Base-by-base conservation (phyloP, 805 yeast genomes). In the Kodamaea jinghongensis region DNA sequence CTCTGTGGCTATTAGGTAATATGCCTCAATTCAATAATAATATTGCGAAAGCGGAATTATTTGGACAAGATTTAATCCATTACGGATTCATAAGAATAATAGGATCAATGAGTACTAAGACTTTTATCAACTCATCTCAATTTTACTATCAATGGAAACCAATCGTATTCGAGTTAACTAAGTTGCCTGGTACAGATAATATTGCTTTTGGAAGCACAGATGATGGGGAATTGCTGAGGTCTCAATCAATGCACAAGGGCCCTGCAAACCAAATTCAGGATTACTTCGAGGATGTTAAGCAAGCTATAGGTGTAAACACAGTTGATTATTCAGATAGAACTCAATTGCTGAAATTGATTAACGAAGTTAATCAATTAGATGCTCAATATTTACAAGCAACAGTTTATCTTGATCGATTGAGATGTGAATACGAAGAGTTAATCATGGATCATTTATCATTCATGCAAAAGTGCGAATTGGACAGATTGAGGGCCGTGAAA, bases 61-160 rank as follows among this genome's bases (percentile, higher is more conserved):
- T 83, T 55, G 96, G 96, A 13, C 93, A 85, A 55, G 85, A 78
- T 53, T 67, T 86, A 42, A 61, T 86, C 16, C 61, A 71, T 31
- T 58, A 71, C 36, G 90, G 87, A 0, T 82, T 75, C 46, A 56
- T 86, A 26, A 71, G 80, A 46, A 69, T 80, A 23, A 79, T 85
- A 33, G 91, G 91, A 5, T 72, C 79, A 36, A 77, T 80, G 52
- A 42, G 52, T 25, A 57, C 55, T 25, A 66, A 65, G 34, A 67
- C 61, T 37, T 87, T 87, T 60, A 87, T 83, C 39, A 86, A 85
- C 58, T 79, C 88, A 14, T 77, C 88, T 2, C 82, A 79, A 40
- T 78, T 82, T 57, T 72, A 67, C 51, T 87, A 86, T 54, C 96
- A 86, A 60, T 88, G 96, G 96, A 81, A 79, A 45, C 80, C 80